Conservation (phyloP, 2,329 filamentous ascomycete genomes). For the Mycosphaerelloides madeirae region DNA sequence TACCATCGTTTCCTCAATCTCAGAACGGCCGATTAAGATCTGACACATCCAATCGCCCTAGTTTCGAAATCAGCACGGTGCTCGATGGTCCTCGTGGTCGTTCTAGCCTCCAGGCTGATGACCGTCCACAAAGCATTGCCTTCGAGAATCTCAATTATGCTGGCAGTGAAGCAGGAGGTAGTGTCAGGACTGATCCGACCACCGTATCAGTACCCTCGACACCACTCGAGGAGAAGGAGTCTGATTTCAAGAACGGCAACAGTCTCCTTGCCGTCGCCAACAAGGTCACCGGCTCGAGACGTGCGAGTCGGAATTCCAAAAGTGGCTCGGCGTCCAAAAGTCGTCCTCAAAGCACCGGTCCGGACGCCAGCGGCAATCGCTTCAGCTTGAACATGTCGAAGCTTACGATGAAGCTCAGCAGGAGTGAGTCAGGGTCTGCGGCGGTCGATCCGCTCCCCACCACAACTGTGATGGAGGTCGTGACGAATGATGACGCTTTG, state of each 20-base stretch:
- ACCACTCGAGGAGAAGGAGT: constrained; percentile 38
- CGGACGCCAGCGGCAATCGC: constrained; percentile 26
- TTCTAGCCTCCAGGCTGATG: constrained; percentile 36
- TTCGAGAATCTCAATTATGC: constrained; percentile 36
- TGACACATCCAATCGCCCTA: constrained; percentile 20
- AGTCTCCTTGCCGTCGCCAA: constrained; percentile 28
- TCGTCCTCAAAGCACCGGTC: constrained; percentile 36
- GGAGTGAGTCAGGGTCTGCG: constrained; percentile 6
- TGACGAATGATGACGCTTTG: not conserved
- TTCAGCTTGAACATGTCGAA: constrained; percentile 41
- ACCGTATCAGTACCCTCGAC: constrained; percentile 35
- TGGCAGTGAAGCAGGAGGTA: constrained; percentile 26
- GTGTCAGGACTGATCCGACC: constrained; percentile 20
- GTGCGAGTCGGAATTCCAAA: constrained; percentile 23
- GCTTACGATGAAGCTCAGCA: constrained; percentile 34
- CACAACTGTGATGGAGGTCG: constrained; percentile 2
- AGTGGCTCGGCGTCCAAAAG: constrained; percentile 32
- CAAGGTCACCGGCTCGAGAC: constrained; percentile 26
- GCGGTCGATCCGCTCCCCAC: not conserved
- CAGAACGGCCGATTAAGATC: constrained; percentile 10
- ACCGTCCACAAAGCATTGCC: constrained; percentile 36
- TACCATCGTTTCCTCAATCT: constrained; percentile 11
- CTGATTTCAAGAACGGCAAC: constrained; percentile 11
- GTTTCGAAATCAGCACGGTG: constrained; percentile 27
- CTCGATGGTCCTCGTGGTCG: constrained; percentile 28